Evolutionary conservation across 2,329 filamentous ascomycete species (phyloP), one percentile per base, ranked within the genome.

Genomic region (Clonostachys solani): DNA sequence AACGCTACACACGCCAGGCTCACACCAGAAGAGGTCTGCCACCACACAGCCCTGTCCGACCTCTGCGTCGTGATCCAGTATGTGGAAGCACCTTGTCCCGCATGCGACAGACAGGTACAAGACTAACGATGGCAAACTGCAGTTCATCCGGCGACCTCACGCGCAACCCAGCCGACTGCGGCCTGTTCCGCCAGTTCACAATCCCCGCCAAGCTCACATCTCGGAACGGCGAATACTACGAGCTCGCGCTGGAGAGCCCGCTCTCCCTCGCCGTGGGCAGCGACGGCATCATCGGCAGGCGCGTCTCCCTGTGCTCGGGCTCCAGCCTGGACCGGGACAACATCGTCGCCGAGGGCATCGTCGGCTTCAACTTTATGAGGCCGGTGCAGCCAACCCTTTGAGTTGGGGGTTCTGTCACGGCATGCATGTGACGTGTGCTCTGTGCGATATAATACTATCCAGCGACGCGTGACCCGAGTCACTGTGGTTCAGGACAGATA

Each of bases 261-360:
- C 55, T 77, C 5, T 71, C 67, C 0, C 60, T 76, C 2, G 61
- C 69, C 47, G 71, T 77, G 9, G 73, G 73, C 1, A 59, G 60
- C 23, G 59, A 71, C 9, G 74, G 74, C 10, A 73, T 77, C 45
- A 77, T 77, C 17, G 74, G 74, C 1, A 63, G 73, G 5, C 60
- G 73, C 10, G 72, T 77, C 1, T 75, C 73, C 1, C 45, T 77
- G 0, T 64, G 61, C 33, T 59, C 62, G 1, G 51, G 57, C 0
- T 47, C 52, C 1, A 42, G 46, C 1, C 50, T 46, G 52, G 63
- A 63, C 15, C 18, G n/a, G 17, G 33, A 42, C 7, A 43, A 42
- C 13, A 61, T 72, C 0, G 51, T 75, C 5, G 73, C 73, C 0
- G 73, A 77, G 51, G 74, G 74, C 0, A 73, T 77, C n/a, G 69